Base-by-base conservation (phyloP, 768 basidiomycete genomes). In the Dioszegia hungarica region DNA sequence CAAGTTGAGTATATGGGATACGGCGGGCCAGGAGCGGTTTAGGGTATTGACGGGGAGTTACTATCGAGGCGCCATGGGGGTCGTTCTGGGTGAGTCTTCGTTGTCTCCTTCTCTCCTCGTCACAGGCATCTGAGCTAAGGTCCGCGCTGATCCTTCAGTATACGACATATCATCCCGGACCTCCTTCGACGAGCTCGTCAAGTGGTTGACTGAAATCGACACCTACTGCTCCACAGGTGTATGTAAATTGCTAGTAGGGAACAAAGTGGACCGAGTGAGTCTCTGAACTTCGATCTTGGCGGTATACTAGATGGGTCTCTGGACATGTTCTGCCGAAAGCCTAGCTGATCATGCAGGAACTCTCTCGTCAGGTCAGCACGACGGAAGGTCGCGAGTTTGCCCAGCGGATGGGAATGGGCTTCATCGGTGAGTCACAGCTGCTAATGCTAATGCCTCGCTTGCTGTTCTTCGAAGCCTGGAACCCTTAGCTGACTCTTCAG, bases 1-100 rank as follows among this genome's bases (percentile, higher is more conserved):
- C 63, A 98, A 97, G 78, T 79, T 99, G 17, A 91, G 88, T 54
- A 94, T 98, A 76, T 99, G 95, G 95, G 90, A 95, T 67, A 94
- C 91, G 0, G 90, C 92, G 47, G 94, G 95, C 0, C 94, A 98
- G 75, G 95, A 99, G 77, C 85, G 94, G 5, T 99, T 97, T 73
- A 82, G 91, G 43, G 95, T 93, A 2, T 87, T 99, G 64, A 98
- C 95, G 4, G 87, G 87, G 2, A 90, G 88, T 9, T 99, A 98
- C 68, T 99, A 98, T 71, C 83, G 95, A 45, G 80, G 79, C 17
- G 79, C 79, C 1, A 79, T 81, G 52, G 80, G 79, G 10, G 79
- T 81, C 45, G 72, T 81, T 19, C 73, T 80, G 22, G 78, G 79
- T 79, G 14, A 38, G 77, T 68, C 17, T 24, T 22, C 36, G 6